Evolutionary conservation across 208 protist genomes (phyloP), one percentile per base, ranked within the genome.

Genomic region (Trypanosoma mega): DNA sequence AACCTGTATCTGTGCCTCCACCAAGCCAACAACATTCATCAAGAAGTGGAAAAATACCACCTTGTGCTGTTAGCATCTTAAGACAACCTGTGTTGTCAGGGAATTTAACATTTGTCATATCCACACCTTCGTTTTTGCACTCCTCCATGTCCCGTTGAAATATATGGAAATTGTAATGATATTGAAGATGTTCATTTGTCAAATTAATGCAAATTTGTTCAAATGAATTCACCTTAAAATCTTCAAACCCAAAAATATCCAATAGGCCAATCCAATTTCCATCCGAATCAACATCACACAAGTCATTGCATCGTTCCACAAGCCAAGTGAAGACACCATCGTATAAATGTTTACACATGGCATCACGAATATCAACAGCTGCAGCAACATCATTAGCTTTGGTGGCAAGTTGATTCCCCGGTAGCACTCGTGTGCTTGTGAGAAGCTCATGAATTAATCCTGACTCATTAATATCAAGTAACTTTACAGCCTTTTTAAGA

Each of bases 161-260:
- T 49, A 92, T 90, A 53, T 92, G 78, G 27, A 82, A 56, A 61
- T 93, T 94, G 74, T 93, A 94, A 59, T 85, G 69, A 33, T 87
- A 68, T 63, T 76, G 65, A 39, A 76, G 54, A 16, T 52, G 39
- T 37, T 76, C 70, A 44, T 76, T 76, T 3, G 57, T 54, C 31
- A 76, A 59, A 43, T 76, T 76, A 46, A 76, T 76, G 46, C 70
- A 76, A 39, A 74, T 24, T 46, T 75, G 68, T 34, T 78, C 67
- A 47, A 78, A 78, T 37, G 45, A 74, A 54, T 71, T 71, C 1
- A 66, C 24, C 18, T 58, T 50, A 33, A 78, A 56, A 61, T 78
- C 49, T 49, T 74, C 67, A 69, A 74, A 78, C 8, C 59, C 60
- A 62, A 74, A 74, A 23, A 74, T 78, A 45, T 78, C 66, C 45